Base-by-base conservation (phyloP, 2,329 filamentous ascomycete species). In the Neopestalotiopsis sp. region DNA sequence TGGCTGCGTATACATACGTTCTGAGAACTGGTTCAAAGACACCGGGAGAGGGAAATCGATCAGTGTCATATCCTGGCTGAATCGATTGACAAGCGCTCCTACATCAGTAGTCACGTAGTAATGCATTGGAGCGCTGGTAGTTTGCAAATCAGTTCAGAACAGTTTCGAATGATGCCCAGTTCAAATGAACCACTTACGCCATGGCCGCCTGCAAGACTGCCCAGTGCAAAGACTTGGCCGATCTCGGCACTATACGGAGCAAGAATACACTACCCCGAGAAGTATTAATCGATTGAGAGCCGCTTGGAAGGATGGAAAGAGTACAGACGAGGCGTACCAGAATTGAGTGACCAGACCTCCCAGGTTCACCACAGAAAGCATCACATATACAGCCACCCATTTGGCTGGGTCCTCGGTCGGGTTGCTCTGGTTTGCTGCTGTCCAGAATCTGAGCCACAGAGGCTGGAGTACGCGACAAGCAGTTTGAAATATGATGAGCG, bases 401-500 rank as follows among this genome's bases (percentile, higher is more conserved):
- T 67, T 67, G 3, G 30, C 53, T 14, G 65, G 65, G 24, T 67
- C 56, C 32, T 67, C 65, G 2, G n/a, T 59, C 2, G 65, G 53
- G 28, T 67, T 67, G 2, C 56, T 49, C 9, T 30, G 53, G 24
- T 67, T 67, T 9, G 65, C 53, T 14, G 65, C 28, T 13, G 65
- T 67, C 65, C 65, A 67, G 24, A 59, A 67, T 30, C 45, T 67
- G 56, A 67, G 65, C 65, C 65, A 67, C 13, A 67, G 34, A 67
- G 53, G 65, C 20, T 67, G 65, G 45, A 67, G 20, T n/a, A 67
- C 20, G 12, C 56, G 56, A 14, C 20, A 61, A 24, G 30, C 65
- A 7, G 40, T 49, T 34, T 67, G 65, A 10, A 61, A 28, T 6
- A 59, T 20, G 17, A 67, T 67, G 7, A 61, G 20, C 10, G 32